Conservation (phyloP, 192 early-diverging fungal species). For the Haplosporangium gracile region DNA sequence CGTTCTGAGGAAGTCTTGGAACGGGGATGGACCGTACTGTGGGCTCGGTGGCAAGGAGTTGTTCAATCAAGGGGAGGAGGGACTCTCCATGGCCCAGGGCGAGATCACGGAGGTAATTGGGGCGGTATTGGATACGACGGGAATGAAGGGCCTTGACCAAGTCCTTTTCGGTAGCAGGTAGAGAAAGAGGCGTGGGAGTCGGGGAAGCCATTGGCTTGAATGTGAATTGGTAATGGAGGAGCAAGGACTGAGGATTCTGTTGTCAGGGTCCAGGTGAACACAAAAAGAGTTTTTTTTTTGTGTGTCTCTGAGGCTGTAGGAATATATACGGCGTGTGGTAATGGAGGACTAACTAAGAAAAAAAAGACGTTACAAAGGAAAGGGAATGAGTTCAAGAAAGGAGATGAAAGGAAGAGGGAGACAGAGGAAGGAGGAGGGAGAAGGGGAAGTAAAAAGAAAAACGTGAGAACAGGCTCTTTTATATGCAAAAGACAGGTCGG, state of each 20-base stretch:
- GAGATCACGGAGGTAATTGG: slow-evolving; percentile 19
- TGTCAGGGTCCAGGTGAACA: background rate
- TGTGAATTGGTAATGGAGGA: background rate
- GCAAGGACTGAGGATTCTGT: background rate
- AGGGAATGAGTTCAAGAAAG: background rate
- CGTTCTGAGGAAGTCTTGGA: slow-evolving; percentile 9
- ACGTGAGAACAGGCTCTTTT: background rate
- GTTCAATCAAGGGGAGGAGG: slow-evolving; percentile 20
- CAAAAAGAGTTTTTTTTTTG: background rate
- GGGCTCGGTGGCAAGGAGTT: slow-evolving; percentile 25
- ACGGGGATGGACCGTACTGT: slow-evolving; percentile 14
- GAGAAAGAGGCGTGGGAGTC: background rate
- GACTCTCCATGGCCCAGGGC: slow-evolving; percentile 3
- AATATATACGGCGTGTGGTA: background rate
- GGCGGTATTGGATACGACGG: slow-evolving; percentile 21
- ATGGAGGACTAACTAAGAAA: background rate
- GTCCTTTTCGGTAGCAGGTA: slow-evolving; percentile 30
- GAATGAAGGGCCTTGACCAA: slow-evolving; percentile 17
- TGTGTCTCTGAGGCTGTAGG: background rate
- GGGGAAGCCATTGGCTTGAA: background rate
- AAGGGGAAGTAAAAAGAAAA: background rate
- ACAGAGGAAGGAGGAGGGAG: background rate
- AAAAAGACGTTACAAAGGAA: background rate
- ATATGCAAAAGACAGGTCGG: background rate
- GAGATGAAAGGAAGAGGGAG: background rate